These are phyloP conservation scores for Barnettozyma hawaiiensis DNA, from an alignment of 1,139 yeast genomes.

Conservation along the genomic window DNA sequence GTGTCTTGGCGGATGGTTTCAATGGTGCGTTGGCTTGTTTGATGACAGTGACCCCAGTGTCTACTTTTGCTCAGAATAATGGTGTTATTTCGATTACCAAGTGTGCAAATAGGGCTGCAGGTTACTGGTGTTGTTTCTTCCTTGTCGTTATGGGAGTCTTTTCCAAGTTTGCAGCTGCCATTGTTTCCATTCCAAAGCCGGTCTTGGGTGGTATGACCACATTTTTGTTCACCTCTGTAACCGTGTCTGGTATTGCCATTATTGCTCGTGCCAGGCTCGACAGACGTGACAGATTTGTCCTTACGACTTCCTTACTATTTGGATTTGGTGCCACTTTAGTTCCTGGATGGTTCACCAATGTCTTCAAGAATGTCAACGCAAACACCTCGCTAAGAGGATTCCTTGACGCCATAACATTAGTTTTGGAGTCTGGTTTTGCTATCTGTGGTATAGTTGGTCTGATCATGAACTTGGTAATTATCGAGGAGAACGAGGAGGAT, in stretches of 20 bases:
- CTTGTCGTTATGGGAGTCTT: slow-evolving; percentile 79
- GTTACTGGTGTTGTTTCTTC: slow-evolving; percentile 86
- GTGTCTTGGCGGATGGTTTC: slow-evolving; percentile 70
- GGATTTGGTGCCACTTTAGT: slow-evolving; percentile 78
- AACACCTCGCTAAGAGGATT: slow-evolving; percentile 65
- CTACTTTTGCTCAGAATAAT: slow-evolving; percentile 89
- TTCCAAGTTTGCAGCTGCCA: slow-evolving; percentile 84
- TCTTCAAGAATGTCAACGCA: slow-evolving; percentile 69
- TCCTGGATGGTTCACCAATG: slow-evolving; percentile 65
- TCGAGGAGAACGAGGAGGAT: slow-evolving; percentile 57
- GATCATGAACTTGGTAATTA: slow-evolving; percentile 60
- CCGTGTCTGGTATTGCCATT: slow-evolving; percentile 80
- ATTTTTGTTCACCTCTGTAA: slow-evolving; percentile 79
- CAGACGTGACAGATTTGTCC: slow-evolving; percentile 79
- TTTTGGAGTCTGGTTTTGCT: slow-evolving; percentile 85
- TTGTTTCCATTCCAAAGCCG: slow-evolving; percentile 76
- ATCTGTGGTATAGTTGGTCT: slow-evolving; percentile 77
- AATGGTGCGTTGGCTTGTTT: slow-evolving; percentile 74
- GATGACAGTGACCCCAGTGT: slow-evolving; percentile 74
- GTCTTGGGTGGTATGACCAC: slow-evolving; percentile 93
- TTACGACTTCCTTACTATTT: slow-evolving; percentile 68
- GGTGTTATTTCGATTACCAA: slow-evolving; percentile 90
- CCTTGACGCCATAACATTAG: slow-evolving; percentile 70
- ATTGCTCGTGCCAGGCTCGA: slow-evolving; percentile 72
- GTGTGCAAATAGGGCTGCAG: slow-evolving; percentile 82